Evolutionary conservation across 768 basidiomycete species (phyloP).

Genomic region (Lentinula sp.): DNA sequence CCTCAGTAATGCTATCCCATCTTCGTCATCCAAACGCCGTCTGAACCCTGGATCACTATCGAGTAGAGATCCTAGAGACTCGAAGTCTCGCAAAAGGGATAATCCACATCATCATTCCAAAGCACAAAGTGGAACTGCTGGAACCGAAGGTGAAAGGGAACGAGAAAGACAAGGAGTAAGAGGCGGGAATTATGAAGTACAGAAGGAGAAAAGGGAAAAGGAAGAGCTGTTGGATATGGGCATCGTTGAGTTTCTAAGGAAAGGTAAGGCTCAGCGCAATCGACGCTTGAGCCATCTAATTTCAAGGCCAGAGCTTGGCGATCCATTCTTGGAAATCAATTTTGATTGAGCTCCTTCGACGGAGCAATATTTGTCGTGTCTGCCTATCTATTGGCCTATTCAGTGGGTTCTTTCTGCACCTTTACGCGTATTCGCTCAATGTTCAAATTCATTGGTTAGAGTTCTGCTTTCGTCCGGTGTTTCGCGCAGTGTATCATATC

Average conservation of each 20-base stretch:
- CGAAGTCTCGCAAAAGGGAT: background rate
- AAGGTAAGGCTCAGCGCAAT: background rate
- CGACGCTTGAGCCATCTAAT: background rate
- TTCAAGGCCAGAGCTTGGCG: background rate
- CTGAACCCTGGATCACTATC: background rate
- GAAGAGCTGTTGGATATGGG: slow-evolving; percentile 2
- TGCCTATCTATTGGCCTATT: background rate
- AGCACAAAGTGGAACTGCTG: background rate
- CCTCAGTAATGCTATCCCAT: background rate
- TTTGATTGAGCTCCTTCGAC: background rate
- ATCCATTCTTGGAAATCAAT: background rate
- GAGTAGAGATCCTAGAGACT: background rate
- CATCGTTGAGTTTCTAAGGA: background rate
- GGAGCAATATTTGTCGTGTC: background rate
- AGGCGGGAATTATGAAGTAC: background rate
- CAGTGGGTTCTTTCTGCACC: too few species aligned
- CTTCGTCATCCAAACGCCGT: background rate
- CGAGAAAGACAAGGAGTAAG: background rate
- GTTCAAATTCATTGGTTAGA: too few species aligned
- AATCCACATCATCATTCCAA: background rate
- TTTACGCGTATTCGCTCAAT: too few species aligned
- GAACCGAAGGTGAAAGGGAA: background rate
- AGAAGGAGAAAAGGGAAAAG: slow-evolving; percentile 1
- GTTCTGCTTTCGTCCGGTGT: too few species aligned
- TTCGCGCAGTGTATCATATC: too few species aligned